These are phyloP conservation scores for Aspergillus neoniger DNA, from an alignment of 2,329 filamentous ascomycete genomes.

Conservation along the genomic window DNA sequence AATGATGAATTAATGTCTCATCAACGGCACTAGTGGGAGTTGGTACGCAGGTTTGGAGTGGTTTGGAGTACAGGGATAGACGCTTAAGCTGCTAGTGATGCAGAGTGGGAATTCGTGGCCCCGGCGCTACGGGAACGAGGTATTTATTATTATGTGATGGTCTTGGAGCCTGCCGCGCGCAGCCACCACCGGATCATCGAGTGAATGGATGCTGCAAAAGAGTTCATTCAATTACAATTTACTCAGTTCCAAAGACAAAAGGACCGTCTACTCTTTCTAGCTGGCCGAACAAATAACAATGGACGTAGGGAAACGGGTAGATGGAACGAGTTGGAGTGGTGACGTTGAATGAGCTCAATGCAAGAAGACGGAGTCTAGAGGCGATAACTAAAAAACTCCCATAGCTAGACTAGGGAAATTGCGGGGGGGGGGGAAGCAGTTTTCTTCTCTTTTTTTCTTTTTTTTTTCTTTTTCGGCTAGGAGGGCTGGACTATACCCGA, in stretches of 20 bases:
- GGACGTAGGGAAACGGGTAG: conserved; percentile 7
- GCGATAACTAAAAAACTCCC: neutral
- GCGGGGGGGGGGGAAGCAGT: conserved; percentile 2
- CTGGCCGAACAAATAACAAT: conserved; percentile 8
- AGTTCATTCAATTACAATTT: neutral
- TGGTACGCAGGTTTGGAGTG: conserved; percentile 5
- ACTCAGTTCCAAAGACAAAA: neutral
- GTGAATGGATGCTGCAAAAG: neutral
- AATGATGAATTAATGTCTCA: conserved; percentile 22
- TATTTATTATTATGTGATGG: conserved; percentile 1
- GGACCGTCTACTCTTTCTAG: neutral
- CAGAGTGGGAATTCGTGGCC: neutral
- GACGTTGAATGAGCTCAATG: conserved; percentile 25
- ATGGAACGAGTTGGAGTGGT: conserved; percentile 21
- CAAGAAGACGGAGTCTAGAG: conserved; percentile 4
- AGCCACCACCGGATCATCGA: neutral
- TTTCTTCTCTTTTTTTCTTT: no score
- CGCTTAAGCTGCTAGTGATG: neutral
- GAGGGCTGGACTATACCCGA: conserved; percentile 7
- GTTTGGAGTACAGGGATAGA: neutral
- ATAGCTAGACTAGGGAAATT: neutral
- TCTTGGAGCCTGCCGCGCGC: neutral
- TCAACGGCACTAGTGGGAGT: conserved; percentile 2
- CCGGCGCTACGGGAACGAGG: conserved; percentile 1
- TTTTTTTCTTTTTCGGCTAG: neutral